These are phyloP conservation scores for Jacaranda copaia DNA, from an alignment of 257 asterid species.

Conservation along the genomic window DNA sequence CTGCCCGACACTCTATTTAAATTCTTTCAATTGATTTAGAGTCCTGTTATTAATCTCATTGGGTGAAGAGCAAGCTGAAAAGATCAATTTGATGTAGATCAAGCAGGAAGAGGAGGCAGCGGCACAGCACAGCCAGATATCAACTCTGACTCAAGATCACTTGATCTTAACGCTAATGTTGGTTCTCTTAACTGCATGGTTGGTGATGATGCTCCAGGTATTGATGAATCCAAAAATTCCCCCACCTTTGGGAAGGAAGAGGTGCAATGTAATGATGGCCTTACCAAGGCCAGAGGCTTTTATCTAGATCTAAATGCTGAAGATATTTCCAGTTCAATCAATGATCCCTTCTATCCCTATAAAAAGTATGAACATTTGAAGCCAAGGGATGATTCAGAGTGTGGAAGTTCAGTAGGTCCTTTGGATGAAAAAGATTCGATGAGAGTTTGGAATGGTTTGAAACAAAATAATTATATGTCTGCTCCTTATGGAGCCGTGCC, in stretches of 20 bases:
- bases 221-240: constrained; percentile 40
- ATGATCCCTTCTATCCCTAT: constrained; percentile 46
- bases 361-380: constrained; percentile 46
- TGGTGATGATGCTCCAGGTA: constrained; percentile 38
- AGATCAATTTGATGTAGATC: constrained; percentile 43
- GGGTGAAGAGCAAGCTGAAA: constrained; percentile 25
- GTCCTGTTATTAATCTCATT: constrained; percentile 9
- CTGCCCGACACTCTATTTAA: background rate
- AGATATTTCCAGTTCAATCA: constrained; percentile 62
- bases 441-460: constrained; percentile 85
- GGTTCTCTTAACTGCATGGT: constrained; percentile 37
- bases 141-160: constrained; percentile 39
- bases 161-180: constrained; percentile 65
- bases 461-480: constrained; percentile 79
- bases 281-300: constrained; percentile 49
- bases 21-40: constrained; percentile 7
- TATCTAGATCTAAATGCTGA: constrained; percentile 72
- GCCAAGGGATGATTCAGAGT: constrained; percentile 67
- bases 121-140: constrained; percentile 26
- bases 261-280: background rate
- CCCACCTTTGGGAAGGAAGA: constrained; percentile 41
- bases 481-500: constrained; percentile 55
- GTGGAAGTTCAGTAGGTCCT: constrained; percentile 81
- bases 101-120: constrained; percentile 51
- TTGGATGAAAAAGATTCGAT: constrained; percentile 64